Evolutionary conservation across 1,139 yeast genomes (phyloP).

Genomic region (Protomyces lactucae-debilis): DNA sequence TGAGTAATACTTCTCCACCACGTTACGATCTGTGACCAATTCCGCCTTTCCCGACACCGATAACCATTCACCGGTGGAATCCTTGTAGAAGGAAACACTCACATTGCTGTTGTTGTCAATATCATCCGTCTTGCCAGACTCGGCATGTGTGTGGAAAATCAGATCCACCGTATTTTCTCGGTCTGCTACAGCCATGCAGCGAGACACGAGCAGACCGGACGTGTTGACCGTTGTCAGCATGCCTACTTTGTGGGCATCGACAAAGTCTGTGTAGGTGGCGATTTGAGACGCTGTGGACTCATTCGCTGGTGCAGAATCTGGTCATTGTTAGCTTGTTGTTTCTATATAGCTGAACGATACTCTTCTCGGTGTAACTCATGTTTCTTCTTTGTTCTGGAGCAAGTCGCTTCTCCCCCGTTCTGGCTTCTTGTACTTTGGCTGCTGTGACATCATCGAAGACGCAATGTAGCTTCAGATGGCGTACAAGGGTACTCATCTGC

Average conservation of each 20-base stretch:
- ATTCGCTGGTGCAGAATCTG: constrained; percentile 5
- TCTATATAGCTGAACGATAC: not conserved
- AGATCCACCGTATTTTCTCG: constrained; percentile 32
- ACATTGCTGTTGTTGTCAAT: constrained; percentile 63
- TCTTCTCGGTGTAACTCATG: not conserved
- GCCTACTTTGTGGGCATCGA: constrained; percentile 27
- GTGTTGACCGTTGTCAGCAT: constrained; percentile 27
- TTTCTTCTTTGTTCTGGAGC: too few species aligned
- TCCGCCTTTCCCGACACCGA: constrained; percentile 67
- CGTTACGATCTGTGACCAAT: constrained; percentile 28
- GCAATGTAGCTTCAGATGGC: too few species aligned
- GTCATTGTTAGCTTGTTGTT: not conserved
- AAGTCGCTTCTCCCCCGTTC: too few species aligned
- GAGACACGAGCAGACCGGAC: constrained; percentile 24
- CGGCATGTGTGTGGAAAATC: constrained; percentile 31
- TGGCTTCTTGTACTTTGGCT: too few species aligned
- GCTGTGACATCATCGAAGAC: too few species aligned
- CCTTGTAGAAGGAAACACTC: constrained; percentile 72
- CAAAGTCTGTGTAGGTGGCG: constrained; percentile 2
- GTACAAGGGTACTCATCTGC: too few species aligned
- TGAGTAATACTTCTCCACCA: constrained; percentile 40
- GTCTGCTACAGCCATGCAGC: constrained; percentile 41
- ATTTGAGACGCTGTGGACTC: constrained; percentile 16
- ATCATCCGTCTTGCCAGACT: constrained; percentile 31
- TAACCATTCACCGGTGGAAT: constrained; percentile 85